phyloP scores from a whole-genome alignment of 176 grass and related monocot species.

The Themeda triandra region DNA sequence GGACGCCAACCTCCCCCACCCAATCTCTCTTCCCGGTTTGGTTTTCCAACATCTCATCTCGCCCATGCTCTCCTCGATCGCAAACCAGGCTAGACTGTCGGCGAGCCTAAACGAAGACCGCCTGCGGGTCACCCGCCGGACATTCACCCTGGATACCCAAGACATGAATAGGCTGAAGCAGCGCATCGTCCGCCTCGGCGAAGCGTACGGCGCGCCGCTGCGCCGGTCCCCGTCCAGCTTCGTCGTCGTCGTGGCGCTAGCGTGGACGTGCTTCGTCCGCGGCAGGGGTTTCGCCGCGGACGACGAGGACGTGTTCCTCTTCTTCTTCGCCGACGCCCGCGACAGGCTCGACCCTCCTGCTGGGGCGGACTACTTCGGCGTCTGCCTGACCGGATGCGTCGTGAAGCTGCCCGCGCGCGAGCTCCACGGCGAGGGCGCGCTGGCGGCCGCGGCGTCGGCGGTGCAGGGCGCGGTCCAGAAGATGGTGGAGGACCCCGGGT shows the following conservation, averaged over 20 bases:
- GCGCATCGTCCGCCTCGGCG: not conserved
- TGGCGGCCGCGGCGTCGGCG: constrained; percentile 8
- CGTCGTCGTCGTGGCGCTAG: constrained; percentile 27
- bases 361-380: constrained; percentile 24
- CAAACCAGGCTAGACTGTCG: not conserved
- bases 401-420: not conserved
- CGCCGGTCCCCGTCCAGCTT: constrained; percentile 32
- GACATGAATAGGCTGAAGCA: not conserved
- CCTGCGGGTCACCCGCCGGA: not conserved
- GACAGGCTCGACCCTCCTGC: constrained; percentile 31
- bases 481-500: not conserved
- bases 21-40: too few species aligned
- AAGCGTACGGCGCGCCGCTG: not conserved
- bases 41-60: too few species aligned
- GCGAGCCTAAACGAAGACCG: not conserved
- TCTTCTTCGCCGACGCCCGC: constrained; percentile 37
- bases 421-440: not conserved
- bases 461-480: constrained; percentile 18
- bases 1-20: too few species aligned
- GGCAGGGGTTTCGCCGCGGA: not conserved
- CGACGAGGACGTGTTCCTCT: constrained; percentile 5
- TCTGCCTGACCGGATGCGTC: constrained; percentile 11
- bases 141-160: constrained; percentile 1
- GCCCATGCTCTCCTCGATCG: not conserved
- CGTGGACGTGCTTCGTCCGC: constrained; percentile 25